A percentile compares a stretch with the other conserved stretches of the same genome.
phyloP scores from a whole-genome alignment of 2,329 filamentous ascomycete genomes.

The Phialophora verrucosa region DNA sequence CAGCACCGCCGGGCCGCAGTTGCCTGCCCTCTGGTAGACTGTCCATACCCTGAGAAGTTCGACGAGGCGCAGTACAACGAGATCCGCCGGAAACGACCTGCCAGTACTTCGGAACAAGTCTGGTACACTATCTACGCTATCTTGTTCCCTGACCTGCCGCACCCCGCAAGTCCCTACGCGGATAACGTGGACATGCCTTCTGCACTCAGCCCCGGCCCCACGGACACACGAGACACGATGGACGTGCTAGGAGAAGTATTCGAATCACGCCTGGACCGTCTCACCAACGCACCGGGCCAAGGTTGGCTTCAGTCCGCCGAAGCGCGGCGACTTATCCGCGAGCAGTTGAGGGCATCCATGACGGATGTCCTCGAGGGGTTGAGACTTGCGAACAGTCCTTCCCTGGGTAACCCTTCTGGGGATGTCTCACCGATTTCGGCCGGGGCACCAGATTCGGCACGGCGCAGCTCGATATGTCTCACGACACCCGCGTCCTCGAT shows the following conservation, averaged over 20 bases:
- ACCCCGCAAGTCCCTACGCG: conserved; percentile 36
- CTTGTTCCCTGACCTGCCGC: conserved; percentile 35
- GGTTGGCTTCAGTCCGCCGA: conserved; percentile 27
- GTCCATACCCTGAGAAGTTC: conserved; percentile 39
- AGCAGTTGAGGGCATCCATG: conserved; percentile 31
- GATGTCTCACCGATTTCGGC: conserved; percentile 26
- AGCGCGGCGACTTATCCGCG: conserved; percentile 28
- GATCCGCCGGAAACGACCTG: conserved; percentile 37
- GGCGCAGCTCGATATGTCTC: conserved; percentile 26
- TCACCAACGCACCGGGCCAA: conserved; percentile 21
- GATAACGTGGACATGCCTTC: conserved; percentile 23
- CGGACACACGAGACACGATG: conserved; percentile 26
- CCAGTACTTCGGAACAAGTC: conserved; percentile 33
- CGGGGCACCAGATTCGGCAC: conserved; percentile 18
- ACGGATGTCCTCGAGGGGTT: conserved; percentile 27
- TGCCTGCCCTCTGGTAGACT: conserved; percentile 30
- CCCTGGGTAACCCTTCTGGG: conserved; percentile 18
- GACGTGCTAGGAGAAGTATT: conserved; percentile 27
- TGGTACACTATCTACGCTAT: conserved; percentile 38
- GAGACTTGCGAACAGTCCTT: conserved; percentile 21
- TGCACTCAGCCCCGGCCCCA: conserved; percentile 12
- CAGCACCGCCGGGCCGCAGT: conserved; percentile 24
- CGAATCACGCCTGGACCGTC: conserved; percentile 33
- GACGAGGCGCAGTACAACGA: conserved; percentile 33
- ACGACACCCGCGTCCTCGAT: conserved; percentile 28